Conservation (phyloP, 2,329 filamentous ascomycete genomes). For the Fusarium sp. region DNA sequence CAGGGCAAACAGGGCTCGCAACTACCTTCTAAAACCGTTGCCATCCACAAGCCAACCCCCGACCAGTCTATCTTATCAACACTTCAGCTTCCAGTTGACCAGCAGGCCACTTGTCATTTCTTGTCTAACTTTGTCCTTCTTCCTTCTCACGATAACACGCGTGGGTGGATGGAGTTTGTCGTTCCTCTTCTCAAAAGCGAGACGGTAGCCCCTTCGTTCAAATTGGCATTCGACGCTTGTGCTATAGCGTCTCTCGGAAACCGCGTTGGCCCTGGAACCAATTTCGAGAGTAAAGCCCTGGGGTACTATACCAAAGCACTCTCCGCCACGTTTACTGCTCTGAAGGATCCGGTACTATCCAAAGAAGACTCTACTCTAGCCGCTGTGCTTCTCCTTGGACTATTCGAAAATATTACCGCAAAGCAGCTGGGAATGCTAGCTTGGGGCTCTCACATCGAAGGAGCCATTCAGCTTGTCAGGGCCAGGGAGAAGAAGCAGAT, state of each 20-base stretch:
- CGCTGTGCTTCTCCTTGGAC: conserved; percentile 71
- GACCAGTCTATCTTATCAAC: conserved; percentile 49
- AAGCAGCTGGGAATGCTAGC: conserved; percentile 69
- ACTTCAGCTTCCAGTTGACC: conserved; percentile 65
- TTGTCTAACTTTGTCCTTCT: conserved; percentile 73
- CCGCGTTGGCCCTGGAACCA: conserved; percentile 56
- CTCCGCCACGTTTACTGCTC: conserved; percentile 65
- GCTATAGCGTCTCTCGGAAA: conserved; percentile 72
- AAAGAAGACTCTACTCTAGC: conserved; percentile 72
- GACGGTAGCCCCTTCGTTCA: conserved; percentile 63
- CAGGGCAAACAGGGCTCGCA: conserved; percentile 44
- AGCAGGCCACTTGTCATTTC: conserved; percentile 73
- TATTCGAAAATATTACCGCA: conserved; percentile 74
- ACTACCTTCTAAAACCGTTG: conserved; percentile 27
- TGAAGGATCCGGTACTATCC: conserved; percentile 65
- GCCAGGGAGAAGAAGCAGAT: conserved; percentile 70
- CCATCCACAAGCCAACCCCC: conserved; percentile 38
- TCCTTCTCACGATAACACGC: conserved; percentile 64
- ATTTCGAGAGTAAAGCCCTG: conserved; percentile 60
- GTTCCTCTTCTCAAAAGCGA: conserved; percentile 68
- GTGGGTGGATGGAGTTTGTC: conserved; percentile 73
- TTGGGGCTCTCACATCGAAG: conserved; percentile 76
- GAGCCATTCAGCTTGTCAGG: conserved; percentile 73
- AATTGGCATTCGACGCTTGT: conserved; percentile 72
- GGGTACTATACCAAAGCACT: conserved; percentile 70